Base-by-base conservation (phyloP, 345 rosid genomes). In the Streptanthus diversifolius region DNA sequence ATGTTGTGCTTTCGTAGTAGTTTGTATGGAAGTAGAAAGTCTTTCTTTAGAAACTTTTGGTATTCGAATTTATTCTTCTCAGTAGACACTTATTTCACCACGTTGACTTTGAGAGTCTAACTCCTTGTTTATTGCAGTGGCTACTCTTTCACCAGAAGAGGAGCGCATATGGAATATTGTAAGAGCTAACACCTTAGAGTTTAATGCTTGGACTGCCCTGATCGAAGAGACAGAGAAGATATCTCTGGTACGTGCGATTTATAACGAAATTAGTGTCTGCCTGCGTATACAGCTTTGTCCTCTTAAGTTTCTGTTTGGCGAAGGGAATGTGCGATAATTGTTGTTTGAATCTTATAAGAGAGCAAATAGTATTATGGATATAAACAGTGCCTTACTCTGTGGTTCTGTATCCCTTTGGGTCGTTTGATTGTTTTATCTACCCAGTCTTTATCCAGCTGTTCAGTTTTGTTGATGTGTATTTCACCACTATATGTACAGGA, bases 151-250 rank as follows among this genome's bases (percentile, higher is more conserved):
- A 52, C 85, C 73, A 1, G 99, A 91, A 82, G 99, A 95, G 76
- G 97, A 89, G 36, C 86, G 91, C 5, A 49, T 91, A 12, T 95
- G 99, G 99, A 91, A 71, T 78, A 84, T 88, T 65, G 91, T 91
- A 44, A 80, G 76, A 80, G 81, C 87, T 27, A 88, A 91, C 82
- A 83, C 97, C 27, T 77, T 77, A 37, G 97, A 91, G 70, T 95
- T 95, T 77, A 90, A 86, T 76, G 85, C 96, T 69, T 91, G 99
- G 99, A 90, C 90, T 80, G 79, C 91, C 25, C 70, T 95, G 66
- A 83, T 95, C 44, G 95, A 91, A 24, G 99, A 88, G 79, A 88
- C 93, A 15, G 99, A 95, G 83, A 95, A 87, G 82, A 78, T 83
- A 40, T 84, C 93, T 19, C 90, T 83, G 97, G 97, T 91, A 79